Base-by-base conservation (phyloP, 2,329 filamentous ascomycete species). In the Claviceps fusiformis region DNA sequence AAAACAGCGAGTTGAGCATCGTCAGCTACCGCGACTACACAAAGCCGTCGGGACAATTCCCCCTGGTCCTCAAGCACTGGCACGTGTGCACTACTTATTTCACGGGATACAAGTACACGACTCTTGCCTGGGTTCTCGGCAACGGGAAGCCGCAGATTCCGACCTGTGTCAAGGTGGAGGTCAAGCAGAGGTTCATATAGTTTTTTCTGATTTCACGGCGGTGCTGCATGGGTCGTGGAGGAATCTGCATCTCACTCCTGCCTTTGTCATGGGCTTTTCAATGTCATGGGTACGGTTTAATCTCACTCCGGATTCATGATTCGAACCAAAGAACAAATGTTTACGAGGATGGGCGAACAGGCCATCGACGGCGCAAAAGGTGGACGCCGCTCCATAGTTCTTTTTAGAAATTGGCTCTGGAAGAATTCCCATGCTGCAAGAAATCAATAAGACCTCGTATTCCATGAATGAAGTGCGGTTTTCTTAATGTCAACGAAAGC, bases 131-230 rank as follows among this genome's bases (percentile, higher is more conserved):
- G 60, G 57, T 60, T 27, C 45, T 59, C 31, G 56, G 48, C 24
- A 54, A 33, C 15, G 53, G n/a, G 19, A 55, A 58, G 54, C 60
- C 61, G 7, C 59, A 63, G 55, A 62, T 62, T 54, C 61, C 61
- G 3, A 61, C 55, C 54, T 62, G 60, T 58, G 50, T 59, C 55
- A 60, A 59, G 55, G 58, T 63, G n/a, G 55, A 60, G 47, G 61
- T 63, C 15, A 53, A 51, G 53, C 54, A 60, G 29, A 52, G 58
- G 52, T 62, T 60, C 53, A 35, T 57, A 5, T 58, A 57, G 46
- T n/a, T n/a, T n/a, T n/a, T n/a, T n/a, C 13, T 41, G 29, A 29
- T 8, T n/a, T 17, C 19, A 37, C 35, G 7, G 35, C 35, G 35
- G 39, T 24, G 54, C 48, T 10, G 7, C 31, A 33, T 33, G 8